A percentile compares a stretch with the other conserved stretches of the same genome.
phyloP scores from a whole-genome alignment of 306 rosid species.

The Begonia loranthoides region DNA sequence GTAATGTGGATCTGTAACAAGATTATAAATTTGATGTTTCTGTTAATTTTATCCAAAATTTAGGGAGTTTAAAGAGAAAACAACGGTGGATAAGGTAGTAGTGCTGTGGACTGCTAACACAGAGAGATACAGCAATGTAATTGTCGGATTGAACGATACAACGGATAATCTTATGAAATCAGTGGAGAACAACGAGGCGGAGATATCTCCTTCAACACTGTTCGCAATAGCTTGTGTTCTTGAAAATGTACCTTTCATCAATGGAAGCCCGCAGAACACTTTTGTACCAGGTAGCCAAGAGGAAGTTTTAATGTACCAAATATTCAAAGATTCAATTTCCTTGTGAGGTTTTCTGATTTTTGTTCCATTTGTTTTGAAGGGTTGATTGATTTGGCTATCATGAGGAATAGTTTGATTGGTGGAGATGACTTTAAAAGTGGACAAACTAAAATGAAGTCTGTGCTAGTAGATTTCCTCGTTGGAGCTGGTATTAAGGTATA shows the following conservation, averaged over 20 bases:
- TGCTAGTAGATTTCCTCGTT: slow-evolving; percentile 89
- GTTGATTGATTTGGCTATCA: slow-evolving; percentile 70
- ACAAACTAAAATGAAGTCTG: slow-evolving; percentile 95
- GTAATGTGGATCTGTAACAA: no score
- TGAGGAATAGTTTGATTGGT: slow-evolving; percentile 72
- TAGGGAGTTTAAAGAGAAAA: slow-evolving; percentile 85
- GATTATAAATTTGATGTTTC: no score
- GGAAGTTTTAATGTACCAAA: no score
- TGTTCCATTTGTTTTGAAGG: slow-evolving; percentile 22
- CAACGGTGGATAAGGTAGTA: slow-evolving; percentile 73
- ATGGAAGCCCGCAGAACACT: slow-evolving; percentile 97
- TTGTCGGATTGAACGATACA: slow-evolving; percentile 79
- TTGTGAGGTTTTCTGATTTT: background rate
- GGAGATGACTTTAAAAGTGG: slow-evolving; percentile 99
- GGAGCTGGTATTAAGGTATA: slow-evolving; percentile 97
- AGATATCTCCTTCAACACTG: slow-evolving; percentile 96
- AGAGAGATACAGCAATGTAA: slow-evolving; percentile 80
- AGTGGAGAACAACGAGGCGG: slow-evolving; percentile 68
- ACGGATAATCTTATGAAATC: slow-evolving; percentile 60
- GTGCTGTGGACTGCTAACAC: slow-evolving; percentile 99
- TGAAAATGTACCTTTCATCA: slow-evolving; percentile 80
- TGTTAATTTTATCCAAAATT: slow-evolving; percentile 4
- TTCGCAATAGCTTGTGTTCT: slow-evolving; percentile 70
- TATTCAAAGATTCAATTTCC: no score
- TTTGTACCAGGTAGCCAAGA: slow-evolving; percentile 66